Conservation (phyloP, 371 early-diverging fungal genomes). For the Syncephalastrum monosporum region DNA sequence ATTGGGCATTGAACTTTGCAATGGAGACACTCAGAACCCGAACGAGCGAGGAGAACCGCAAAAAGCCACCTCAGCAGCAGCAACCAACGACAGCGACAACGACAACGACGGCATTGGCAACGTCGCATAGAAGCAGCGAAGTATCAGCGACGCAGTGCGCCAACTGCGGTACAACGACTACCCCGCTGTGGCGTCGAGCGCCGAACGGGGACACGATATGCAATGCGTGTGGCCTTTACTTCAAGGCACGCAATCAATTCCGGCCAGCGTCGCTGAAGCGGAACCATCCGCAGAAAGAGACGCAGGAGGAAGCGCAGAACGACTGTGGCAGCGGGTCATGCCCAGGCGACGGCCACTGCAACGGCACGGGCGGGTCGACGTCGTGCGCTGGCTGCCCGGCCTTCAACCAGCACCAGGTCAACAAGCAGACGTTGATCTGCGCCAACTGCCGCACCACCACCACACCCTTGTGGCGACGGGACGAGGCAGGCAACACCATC, state of each 20-base stretch:
- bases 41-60: too few relatives aligned
- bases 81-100: too few relatives aligned
- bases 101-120: too few relatives aligned
- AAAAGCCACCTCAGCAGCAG: too few relatives aligned
- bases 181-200: slow-evolving; percentile 91
- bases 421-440: slow-evolving; percentile 61
- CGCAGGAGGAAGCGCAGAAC: not conserved
- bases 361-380: slow-evolving; percentile 72
- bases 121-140: too few relatives aligned
- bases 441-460: slow-evolving; percentile 80
- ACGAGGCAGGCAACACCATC: slow-evolving; percentile 71
- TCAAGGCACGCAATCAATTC: slow-evolving; percentile 41
- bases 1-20: too few relatives aligned
- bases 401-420: slow-evolving; percentile 68
- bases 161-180: slow-evolving; percentile 85
- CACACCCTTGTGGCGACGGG: slow-evolving; percentile 91
- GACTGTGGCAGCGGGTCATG: slow-evolving; percentile 53
- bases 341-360: slow-evolving; percentile 80
- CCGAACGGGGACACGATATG: slow-evolving; percentile 82
- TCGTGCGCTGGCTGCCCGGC: slow-evolving; percentile 81
- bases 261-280: slow-evolving; percentile 50
- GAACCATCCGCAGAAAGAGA: slow-evolving; percentile 22
- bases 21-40: too few relatives aligned
- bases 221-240: slow-evolving; percentile 89
- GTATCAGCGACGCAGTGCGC: slow-evolving; percentile 46